Base-by-base conservation (phyloP, 2,329 filamentous ascomycete genomes). In the Alternaria triticina region DNA sequence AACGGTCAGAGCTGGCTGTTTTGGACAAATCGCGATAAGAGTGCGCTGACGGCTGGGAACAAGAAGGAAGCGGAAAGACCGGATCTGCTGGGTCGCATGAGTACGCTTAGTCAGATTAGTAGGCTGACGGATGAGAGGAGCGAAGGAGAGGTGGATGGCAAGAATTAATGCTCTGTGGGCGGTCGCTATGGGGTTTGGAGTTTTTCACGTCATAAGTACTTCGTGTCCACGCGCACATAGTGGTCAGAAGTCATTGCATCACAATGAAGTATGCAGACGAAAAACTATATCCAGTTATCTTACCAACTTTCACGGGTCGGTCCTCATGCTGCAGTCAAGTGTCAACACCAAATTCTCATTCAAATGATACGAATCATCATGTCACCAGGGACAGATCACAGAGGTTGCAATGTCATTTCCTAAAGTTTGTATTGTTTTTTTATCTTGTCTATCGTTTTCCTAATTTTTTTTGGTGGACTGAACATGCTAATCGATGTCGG, bases 91-190 rank as follows among this genome's bases (percentile, higher is more conserved):
- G 79, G 80, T 44, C 79, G 79, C 27, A 69, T 77, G 6, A 89
- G 85, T 15, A 75, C 80, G 9, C 81, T 83, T 3, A 90, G 88
- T 70, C 82, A 81, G 46, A 76, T 90, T 47, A 91, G 87, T 73
- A 89, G 86, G 65, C 87, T 88, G 68, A 82, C 67, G 8, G 67
- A 67, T 56, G 70, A 74, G 44, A 55, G 71, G 61, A 70, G 65
- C 54, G 68, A 70, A 33, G 25, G 45, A 57, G 52, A 62, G 40
- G n/a, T 20, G 17, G n/a, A 54, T 44, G 10, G 20, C 36, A 40
- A 40, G 36, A 40, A 40, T 15, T 40, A 40, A 40, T 40, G 36
- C n/a, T 8, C 6, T 40, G 36, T 40, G 10, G n/a, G 3, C 36
- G 9, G 10, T 40, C 9, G 2, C 2, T 17, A 40, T 17, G 36